These are phyloP conservation scores for Clonostachys chloroleuca DNA, from an alignment of 2,329 filamentous ascomycete genomes.

Conservation along the genomic window DNA sequence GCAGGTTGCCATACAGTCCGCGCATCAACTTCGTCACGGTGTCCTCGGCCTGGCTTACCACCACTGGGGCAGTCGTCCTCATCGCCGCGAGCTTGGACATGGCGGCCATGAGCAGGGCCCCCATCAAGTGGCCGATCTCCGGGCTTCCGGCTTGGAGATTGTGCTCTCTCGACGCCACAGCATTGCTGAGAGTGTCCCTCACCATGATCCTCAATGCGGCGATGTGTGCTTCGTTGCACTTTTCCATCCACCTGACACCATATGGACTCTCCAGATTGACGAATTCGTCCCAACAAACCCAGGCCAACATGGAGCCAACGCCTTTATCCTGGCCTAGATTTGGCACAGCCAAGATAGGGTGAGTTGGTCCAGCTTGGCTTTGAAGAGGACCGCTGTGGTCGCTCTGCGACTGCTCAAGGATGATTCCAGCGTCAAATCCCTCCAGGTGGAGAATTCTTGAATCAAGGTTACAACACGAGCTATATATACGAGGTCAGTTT, in stretches of 20 bases:
- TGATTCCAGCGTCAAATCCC: slow-evolving; percentile 8
- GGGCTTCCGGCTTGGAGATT: slow-evolving; percentile 3
- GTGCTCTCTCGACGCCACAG: slow-evolving; percentile 7
- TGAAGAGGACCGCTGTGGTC: slow-evolving; percentile 6
- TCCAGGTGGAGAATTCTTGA: slow-evolving; percentile 8
- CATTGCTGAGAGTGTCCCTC: slow-evolving; percentile 7
- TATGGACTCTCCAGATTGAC: slow-evolving; percentile 4
- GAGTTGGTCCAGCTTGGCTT: slow-evolving; percentile 5
- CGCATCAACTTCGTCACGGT: slow-evolving; percentile 10
- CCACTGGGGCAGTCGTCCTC: slow-evolving; percentile 5
- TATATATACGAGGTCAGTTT: slow-evolving; percentile 1
- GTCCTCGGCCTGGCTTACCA: slow-evolving; percentile 7
- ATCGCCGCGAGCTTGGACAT: slow-evolving; percentile 8
- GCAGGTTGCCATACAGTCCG: slow-evolving; percentile 9
- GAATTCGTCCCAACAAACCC: neutral
- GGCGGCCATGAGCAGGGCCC: slow-evolving; percentile 8
- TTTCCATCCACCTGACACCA: slow-evolving; percentile 8
- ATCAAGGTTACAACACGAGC: slow-evolving; percentile 7
- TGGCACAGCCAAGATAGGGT: slow-evolving; percentile 8
- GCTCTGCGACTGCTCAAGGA: slow-evolving; percentile 8
- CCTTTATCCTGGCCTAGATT: neutral
- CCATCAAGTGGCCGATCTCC: slow-evolving; percentile 8
- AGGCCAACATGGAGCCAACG: neutral
- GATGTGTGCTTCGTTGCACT: slow-evolving; percentile 10
- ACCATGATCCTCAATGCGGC: slow-evolving; percentile 8